Conservation (phyloP, 1,139 yeast species). For the Taiozyma sp. region DNA sequence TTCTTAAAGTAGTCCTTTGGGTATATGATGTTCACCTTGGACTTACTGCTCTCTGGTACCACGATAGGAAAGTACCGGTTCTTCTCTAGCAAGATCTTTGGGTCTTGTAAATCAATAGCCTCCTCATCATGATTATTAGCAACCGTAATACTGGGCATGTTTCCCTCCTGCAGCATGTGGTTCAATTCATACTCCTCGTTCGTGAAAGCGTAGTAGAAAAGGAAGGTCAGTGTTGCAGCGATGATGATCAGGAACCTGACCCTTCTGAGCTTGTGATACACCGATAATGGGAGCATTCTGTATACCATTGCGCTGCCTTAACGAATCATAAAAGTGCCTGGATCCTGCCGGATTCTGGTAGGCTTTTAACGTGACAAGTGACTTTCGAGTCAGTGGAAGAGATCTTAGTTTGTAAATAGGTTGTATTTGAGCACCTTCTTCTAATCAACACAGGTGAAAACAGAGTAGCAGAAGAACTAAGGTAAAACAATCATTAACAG, state of each 20-base stretch:
- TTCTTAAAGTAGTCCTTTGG: slow-evolving; percentile 20
- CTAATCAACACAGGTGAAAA: not conserved
- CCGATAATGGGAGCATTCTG: not conserved
- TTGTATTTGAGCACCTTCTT: not conserved
- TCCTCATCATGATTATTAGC: slow-evolving; percentile 3
- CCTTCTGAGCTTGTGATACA: slow-evolving; percentile 11
- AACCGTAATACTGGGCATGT: slow-evolving; percentile 18
- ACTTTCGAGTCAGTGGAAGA: not conserved
- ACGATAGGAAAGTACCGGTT: slow-evolving; percentile 34
- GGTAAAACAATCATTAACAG: not conserved
- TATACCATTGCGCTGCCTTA: not conserved
- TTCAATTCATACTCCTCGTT: slow-evolving; percentile 22
- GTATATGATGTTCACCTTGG: slow-evolving; percentile 18
- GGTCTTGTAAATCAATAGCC: slow-evolving; percentile 1
- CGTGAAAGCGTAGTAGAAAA: slow-evolving; percentile 23
- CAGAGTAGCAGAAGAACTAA: not conserved
- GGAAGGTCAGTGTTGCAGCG: slow-evolving; percentile 12
- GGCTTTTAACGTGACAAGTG: not conserved
- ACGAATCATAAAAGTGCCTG: not conserved
- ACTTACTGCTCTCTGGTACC: slow-evolving; percentile 16
- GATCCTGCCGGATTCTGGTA: not conserved
- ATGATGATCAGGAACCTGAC: slow-evolving; percentile 16
- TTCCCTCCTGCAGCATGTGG: slow-evolving; percentile 20
- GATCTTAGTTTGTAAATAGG: not conserved
- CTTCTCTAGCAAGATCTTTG: slow-evolving; percentile 26